Evolutionary conservation across 176 grass and related monocot genomes (phyloP), one percentile per base, ranked within the genome.

Genomic region (Pharus latifolius): DNA sequence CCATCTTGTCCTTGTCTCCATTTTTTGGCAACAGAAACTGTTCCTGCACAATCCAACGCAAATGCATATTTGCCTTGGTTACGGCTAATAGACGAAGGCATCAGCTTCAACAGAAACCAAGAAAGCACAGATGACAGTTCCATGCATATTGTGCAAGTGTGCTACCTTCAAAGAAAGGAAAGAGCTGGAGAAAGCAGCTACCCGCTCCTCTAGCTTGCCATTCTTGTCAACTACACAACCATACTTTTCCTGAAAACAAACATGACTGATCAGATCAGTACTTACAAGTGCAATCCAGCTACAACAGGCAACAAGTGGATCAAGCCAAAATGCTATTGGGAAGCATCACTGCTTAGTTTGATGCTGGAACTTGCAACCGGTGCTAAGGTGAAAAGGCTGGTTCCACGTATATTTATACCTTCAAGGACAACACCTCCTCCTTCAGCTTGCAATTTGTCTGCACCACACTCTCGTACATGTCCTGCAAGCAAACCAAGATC

Each of bases 131-230:
- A 28, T 29, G 49, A 19, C 27, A 38, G n/a, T 79, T 25, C 5
- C 47, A 45, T 27, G 43, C 35, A 38, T 5, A 4, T 38, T 4
- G 9, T 38, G 35, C 27, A 85, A 74, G 11, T 28, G 67, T 47
- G 42, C n/a, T 74, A 91, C 88, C 84, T 88, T 91, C 38, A 91
- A 64, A 56, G 72, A 71, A n/a, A 70, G 4, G 31, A 87, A 81
- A 35, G 84, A 88, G 27, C 20, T 77, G 37, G 72, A 88, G 55
- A 91, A 63, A 49, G 2, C 28, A n/a, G 26, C 56, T 48, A 88
- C 67, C 67, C 88, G 77, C 41, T 82, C 81, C 79, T 84, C 77
- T 34, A 92, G 63, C 66, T 82, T 88, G 14, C 68, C 63, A 59
- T 84, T 75, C 70, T 88, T 79, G 22, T 70, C 70, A 35, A 69